Percentiles rank a stretch among this genome's conserved stretches.
phyloP scores from a whole-genome alignment of 768 basidiomycete species.

The Mycena crocata region DNA sequence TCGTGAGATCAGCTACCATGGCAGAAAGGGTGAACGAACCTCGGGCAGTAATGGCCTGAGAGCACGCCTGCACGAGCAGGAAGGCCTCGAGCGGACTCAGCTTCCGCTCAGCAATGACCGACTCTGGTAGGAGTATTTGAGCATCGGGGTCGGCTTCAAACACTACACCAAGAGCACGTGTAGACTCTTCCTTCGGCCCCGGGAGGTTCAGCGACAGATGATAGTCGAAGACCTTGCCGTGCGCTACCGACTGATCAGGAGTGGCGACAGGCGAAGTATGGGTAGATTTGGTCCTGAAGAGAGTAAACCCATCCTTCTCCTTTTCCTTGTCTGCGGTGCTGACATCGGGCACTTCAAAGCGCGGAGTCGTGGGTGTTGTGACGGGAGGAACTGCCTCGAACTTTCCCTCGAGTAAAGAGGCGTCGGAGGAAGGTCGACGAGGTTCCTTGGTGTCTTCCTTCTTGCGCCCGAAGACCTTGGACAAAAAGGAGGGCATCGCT shows the following conservation, averaged over 20 bases:
- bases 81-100: conserved; percentile 74
- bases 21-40: conserved; percentile 56
- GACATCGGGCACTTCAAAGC: conserved; percentile 43
- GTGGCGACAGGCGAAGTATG: conserved; percentile 47
- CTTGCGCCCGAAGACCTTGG: conserved; percentile 30
- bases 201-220: conserved; percentile 76
- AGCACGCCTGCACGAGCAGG: conserved; percentile 72
- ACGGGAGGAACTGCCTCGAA: conserved; percentile 76
- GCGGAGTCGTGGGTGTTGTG: conserved; percentile 52
- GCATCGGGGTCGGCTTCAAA: conserved; percentile 71
- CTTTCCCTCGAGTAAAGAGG: conserved; percentile 75
- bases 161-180: conserved; percentile 63
- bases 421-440: conserved; percentile 54
- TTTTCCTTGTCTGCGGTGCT: conserved; percentile 48
- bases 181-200: conserved; percentile 58
- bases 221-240: conserved; percentile 47
- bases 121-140: conserved; percentile 60
- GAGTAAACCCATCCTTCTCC: conserved; percentile 59
- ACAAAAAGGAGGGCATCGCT: conserved; percentile 31
- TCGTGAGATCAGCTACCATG: conserved; percentile 20
- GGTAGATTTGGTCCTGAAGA: conserved; percentile 65
- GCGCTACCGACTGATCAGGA: conserved; percentile 24
- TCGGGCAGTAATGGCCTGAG: conserved; percentile 71
- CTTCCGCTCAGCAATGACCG: conserved; percentile 65
- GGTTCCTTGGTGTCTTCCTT: conserved; percentile 42